Conservation (phyloP, 2,329 filamentous ascomycete species). For the Volutella citrinella region DNA sequence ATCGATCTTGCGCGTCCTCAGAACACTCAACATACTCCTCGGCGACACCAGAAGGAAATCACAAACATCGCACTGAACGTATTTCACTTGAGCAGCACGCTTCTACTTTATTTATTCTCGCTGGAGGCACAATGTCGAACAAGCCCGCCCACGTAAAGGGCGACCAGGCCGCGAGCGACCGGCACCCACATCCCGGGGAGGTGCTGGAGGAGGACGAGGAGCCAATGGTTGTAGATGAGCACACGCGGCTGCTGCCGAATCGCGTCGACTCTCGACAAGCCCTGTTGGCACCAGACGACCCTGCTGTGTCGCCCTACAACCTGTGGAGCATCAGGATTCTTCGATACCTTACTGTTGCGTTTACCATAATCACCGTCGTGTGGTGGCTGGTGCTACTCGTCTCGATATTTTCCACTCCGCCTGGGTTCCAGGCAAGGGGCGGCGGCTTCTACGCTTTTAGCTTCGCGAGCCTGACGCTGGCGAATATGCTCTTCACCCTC, state of each 20-base stretch:
- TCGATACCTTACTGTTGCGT: constrained; percentile 72
- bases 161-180: too few species aligned
- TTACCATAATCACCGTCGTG: constrained; percentile 72
- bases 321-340: constrained; percentile 84
- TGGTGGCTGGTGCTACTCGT: constrained; percentile 94
- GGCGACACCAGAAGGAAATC: neutral
- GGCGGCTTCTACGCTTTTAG: constrained; percentile 91
- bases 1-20: neutral
- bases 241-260: constrained; percentile 67
- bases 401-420: constrained; percentile 85
- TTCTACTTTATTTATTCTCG: constrained; percentile 32
- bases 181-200: too few species aligned
- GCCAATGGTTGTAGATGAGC: constrained; percentile 47
- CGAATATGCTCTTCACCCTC: constrained; percentile 72
- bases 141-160: too few species aligned
- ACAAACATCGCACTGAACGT: neutral
- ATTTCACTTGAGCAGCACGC: neutral
- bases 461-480: constrained; percentile 74
- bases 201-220: constrained; percentile 22
- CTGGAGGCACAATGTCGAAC: too few species aligned
- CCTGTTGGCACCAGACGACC: constrained; percentile 40
- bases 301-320: constrained; percentile 83
- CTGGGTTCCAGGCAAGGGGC: constrained; percentile 79
- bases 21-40: too few species aligned
- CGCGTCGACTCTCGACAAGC: constrained; percentile 50